These are phyloP conservation scores for Yarrowia sp. DNA, from an alignment of 805 yeast genomes.

Conservation along the genomic window DNA sequence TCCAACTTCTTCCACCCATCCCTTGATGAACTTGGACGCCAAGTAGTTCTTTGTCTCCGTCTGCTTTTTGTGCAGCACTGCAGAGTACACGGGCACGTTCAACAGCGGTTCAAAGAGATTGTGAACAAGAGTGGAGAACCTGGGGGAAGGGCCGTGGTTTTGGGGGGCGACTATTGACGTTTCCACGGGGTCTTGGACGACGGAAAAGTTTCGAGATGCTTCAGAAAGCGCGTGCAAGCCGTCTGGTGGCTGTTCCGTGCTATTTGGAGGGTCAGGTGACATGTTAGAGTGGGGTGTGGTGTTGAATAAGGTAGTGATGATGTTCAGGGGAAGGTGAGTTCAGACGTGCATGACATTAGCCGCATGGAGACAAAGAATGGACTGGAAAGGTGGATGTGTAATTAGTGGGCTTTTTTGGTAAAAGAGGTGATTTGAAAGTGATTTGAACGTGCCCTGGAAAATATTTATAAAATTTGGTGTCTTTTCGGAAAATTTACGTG, in stretches of 20 bases:
- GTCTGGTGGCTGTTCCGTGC: too few species aligned
- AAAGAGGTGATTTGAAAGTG: too few species aligned
- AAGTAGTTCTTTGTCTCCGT: conserved; percentile 46
- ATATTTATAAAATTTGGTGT: too few species aligned
- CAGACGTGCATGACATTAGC: too few species aligned
- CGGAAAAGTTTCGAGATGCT: not conserved
- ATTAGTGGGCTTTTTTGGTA: too few species aligned
- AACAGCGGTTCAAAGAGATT: conserved; percentile 55
- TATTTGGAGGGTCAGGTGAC: not conserved
- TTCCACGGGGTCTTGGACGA: conserved; percentile 27
- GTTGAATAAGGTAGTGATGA: too few species aligned
- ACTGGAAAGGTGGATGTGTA: too few species aligned
- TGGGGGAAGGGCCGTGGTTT: conserved; percentile 55
- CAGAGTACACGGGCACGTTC: conserved; percentile 46
- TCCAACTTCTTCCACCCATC: conserved; percentile 65
- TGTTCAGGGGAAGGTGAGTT: too few species aligned
- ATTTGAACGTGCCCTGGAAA: too few species aligned
- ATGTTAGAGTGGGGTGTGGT: not conserved
- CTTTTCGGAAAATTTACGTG: too few species aligned
- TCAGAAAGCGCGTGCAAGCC: too few species aligned
- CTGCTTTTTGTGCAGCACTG: conserved; percentile 41
- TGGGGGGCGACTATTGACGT: conserved; percentile 47
- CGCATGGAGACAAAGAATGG: too few species aligned
- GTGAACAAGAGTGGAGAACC: conserved; percentile 53
- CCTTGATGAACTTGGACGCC: conserved; percentile 54